phyloP scores from a whole-genome alignment of 768 basidiomycete species.

The Dioszegia hungarica region DNA sequence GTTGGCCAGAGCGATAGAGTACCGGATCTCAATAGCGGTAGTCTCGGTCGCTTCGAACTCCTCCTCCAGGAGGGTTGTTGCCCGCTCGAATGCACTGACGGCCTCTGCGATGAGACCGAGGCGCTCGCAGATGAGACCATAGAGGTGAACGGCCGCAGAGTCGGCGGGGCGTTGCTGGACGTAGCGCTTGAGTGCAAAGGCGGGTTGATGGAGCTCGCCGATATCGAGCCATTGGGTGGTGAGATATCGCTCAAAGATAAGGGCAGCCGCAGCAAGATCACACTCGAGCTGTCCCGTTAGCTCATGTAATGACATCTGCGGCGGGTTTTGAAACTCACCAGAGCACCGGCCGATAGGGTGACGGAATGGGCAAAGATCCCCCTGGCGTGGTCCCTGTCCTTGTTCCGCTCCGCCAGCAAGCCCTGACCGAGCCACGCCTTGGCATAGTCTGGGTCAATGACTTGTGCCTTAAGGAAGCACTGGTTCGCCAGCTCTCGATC shows the following conservation, averaged over 20 bases:
- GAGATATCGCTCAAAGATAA: constrained; percentile 55
- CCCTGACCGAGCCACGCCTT: constrained; percentile 84
- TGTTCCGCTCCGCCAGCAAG: constrained; percentile 41
- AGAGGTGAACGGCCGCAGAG: constrained; percentile 71
- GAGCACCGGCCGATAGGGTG: constrained; percentile 45
- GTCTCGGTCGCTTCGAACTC: constrained; percentile 86
- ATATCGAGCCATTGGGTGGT: constrained; percentile 15
- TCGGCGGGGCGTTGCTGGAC: constrained; percentile 64
- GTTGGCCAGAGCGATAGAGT: constrained; percentile 73
- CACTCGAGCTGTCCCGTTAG: constrained; percentile 61
- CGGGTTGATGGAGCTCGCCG: constrained; percentile 65
- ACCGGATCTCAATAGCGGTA: constrained; percentile 67
- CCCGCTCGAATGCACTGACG: constrained; percentile 57
- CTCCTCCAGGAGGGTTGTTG: constrained; percentile 71
- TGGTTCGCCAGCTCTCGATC: constrained; percentile 81
- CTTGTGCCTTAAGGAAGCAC: constrained; percentile 79
- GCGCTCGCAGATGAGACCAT: constrained; percentile 77
- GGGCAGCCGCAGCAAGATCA: constrained; percentile 69
- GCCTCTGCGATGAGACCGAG: constrained; percentile 67
- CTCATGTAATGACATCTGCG: not conserved
- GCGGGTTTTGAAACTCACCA: constrained; percentile 28
- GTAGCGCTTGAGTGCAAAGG: constrained; percentile 76
- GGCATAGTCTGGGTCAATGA: constrained; percentile 83
- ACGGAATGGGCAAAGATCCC: constrained; percentile 54
- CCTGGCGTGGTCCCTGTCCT: constrained; percentile 58